Evolutionary conservation across 1,139 yeast species (phyloP).

Genomic region (Pichia sp.): DNA sequence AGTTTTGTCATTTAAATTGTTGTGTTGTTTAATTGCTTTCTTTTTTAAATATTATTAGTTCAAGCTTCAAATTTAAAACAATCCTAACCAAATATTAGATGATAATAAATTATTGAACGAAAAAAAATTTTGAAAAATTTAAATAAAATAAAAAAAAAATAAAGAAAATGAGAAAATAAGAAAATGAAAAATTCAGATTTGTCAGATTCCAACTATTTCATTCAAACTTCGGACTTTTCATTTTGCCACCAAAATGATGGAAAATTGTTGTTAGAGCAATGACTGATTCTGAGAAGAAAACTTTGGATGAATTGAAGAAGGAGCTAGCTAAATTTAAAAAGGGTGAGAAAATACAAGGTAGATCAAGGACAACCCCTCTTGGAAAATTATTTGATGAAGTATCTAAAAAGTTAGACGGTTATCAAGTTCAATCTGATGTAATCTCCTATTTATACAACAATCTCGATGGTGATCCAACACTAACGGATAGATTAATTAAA

Average conservation of each 20-base stretch:
- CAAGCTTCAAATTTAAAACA: no score
- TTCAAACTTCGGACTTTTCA: no score
- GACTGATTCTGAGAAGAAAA: slow-evolving; percentile 9
- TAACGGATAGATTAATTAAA: slow-evolving; percentile 10
- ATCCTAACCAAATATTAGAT: no score
- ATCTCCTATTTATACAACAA: slow-evolving; percentile 20
- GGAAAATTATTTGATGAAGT: slow-evolving; percentile 31
- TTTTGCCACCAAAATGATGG: no score
- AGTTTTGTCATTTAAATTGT: slow-evolving; percentile 25
- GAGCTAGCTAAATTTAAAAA: slow-evolving; percentile 21
- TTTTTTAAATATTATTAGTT: no score
- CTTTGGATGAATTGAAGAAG: slow-evolving; percentile 17
- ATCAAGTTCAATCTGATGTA: slow-evolving; percentile 19
- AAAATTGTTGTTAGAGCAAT: no score
- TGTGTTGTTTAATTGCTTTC: no score
- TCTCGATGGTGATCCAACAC: slow-evolving; percentile 1
- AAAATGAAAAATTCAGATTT: no score
- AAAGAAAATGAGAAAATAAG: not conserved
- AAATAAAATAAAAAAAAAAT: not conserved
- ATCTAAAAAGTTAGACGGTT: slow-evolving; percentile 24
- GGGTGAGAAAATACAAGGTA: slow-evolving; percentile 15
- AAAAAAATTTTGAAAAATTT: not conserved
- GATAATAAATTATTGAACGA: no score
- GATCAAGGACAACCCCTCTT: slow-evolving; percentile 31
- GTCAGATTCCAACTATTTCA: no score